These are phyloP conservation scores for Alternaria incomplexa DNA, from an alignment of 2,329 filamentous ascomycete genomes.

Conservation along the genomic window DNA sequence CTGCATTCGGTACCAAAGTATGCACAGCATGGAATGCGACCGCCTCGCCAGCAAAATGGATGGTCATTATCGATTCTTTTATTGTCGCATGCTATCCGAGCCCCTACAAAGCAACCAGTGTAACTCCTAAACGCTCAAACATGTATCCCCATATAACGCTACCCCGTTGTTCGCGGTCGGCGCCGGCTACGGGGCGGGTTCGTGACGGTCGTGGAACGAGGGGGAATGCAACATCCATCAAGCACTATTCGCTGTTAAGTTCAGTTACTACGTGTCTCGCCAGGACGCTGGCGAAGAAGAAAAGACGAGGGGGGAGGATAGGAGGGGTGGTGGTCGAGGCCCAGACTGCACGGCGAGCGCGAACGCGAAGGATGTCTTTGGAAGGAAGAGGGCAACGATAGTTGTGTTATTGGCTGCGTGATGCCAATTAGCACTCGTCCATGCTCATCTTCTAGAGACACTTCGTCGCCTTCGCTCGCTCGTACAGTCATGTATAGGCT, in stretches of 20 bases:
- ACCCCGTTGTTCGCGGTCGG: slow-evolving; percentile 1
- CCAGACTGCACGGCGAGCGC: slow-evolving; percentile 1
- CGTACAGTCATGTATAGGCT: slow-evolving; percentile 7
- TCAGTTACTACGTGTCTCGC: slow-evolving; percentile 19
- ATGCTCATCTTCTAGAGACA: not conserved
- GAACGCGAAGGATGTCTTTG: not conserved
- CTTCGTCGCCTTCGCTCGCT: slow-evolving; percentile 14
- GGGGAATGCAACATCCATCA: slow-evolving; percentile 14
- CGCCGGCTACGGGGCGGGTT: slow-evolving; percentile 2
- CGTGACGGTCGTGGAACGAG: slow-evolving; percentile 8
- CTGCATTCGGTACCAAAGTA: not conserved
- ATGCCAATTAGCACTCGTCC: slow-evolving; percentile 23
- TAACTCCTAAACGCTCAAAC: slow-evolving; percentile 16
- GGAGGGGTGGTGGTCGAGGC: not conserved
- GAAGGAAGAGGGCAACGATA: not conserved
- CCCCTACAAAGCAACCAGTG: not conserved
- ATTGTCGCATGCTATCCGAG: slow-evolving; percentile 1
- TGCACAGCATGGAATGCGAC: not conserved
- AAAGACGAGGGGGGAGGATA: not conserved
- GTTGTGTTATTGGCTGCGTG: slow-evolving; percentile 19
- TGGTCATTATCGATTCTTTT: slow-evolving; percentile 12
- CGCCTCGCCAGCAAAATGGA: not conserved
- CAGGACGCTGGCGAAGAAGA: slow-evolving; percentile 7
- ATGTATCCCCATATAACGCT: not conserved
- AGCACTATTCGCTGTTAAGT: slow-evolving; percentile 34